phyloP scores from a whole-genome alignment of 306 rosid genomes.

The Malus sylvestris region DNA sequence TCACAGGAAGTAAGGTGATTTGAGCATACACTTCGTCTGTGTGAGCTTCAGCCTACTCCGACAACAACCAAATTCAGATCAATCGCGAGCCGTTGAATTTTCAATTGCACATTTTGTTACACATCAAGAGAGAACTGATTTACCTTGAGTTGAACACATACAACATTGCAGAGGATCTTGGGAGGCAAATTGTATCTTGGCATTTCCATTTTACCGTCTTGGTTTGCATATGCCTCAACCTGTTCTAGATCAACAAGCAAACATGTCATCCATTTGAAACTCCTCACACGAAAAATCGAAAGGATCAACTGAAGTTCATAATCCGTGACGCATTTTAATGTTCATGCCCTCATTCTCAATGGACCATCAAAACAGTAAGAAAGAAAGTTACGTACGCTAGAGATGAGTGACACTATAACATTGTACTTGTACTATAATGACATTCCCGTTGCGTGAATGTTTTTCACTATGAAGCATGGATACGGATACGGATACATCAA shows the following conservation, averaged over 20 bases:
- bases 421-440: background rate
- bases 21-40: constrained; percentile 61
- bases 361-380: background rate
- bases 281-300: background rate
- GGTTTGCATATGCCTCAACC: constrained; percentile 39
- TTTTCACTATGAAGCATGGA: background rate
- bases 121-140: background rate
- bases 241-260: constrained; percentile 27
- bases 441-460: background rate
- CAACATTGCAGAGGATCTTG: constrained; percentile 59
- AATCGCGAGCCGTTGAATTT: background rate
- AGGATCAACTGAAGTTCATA: background rate
- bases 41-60: constrained; percentile 40
- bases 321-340: background rate
- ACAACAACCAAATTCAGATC: background rate
- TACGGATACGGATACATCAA: too few relatives aligned
- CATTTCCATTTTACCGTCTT: constrained; percentile 33
- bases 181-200: constrained; percentile 44
- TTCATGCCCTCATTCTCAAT: background rate
- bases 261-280: constrained; percentile 1
- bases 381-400: background rate
- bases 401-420: background rate
- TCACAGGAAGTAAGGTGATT: constrained; percentile 43
- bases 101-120: background rate
- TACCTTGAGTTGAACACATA: constrained; percentile 48